phyloP scores from a whole-genome alignment of 257 asterid species.

The Solanum bulbocastanum region DNA sequence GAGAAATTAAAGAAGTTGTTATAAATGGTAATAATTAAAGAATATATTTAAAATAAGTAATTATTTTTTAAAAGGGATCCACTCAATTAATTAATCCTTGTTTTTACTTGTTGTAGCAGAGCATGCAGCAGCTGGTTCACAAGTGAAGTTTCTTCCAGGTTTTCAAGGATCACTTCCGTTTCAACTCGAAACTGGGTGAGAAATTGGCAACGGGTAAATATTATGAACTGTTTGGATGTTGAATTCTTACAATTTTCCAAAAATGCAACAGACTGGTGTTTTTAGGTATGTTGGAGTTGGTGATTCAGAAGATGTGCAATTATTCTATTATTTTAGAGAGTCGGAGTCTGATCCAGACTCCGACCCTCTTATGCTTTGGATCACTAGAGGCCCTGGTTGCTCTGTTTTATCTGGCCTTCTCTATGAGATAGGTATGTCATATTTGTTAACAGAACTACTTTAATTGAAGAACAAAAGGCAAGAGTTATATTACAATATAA shows the following conservation, averaged over 20 bases:
- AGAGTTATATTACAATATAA: too few relatives aligned
- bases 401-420: slow-evolving; percentile 11
- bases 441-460: too few relatives aligned
- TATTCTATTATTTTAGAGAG: slow-evolving; percentile 15
- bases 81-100: too few relatives aligned
- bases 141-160: slow-evolving; percentile 17
- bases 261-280: background rate
- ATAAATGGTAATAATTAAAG: too few relatives aligned
- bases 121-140: background rate
- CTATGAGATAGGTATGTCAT: slow-evolving; percentile 10
- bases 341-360: slow-evolving; percentile 12
- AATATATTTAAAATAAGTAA: too few relatives aligned
- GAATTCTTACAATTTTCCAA: background rate
- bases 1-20: too few relatives aligned
- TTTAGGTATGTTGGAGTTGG: slow-evolving; percentile 23
- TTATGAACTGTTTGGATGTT: background rate
- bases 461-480: too few relatives aligned
- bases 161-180: slow-evolving; percentile 20
- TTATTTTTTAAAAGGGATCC: too few relatives aligned
- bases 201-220: background rate
- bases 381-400: slow-evolving; percentile 26
- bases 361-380: slow-evolving; percentile 20
- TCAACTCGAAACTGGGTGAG: slow-evolving; percentile 21
- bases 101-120: background rate
- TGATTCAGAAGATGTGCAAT: slow-evolving; percentile 16